Percentiles rank a stretch among this genome's conserved stretches.
Conservation (phyloP, 1,284 basidiomycete species). For the Moniliella sp. region DNA sequence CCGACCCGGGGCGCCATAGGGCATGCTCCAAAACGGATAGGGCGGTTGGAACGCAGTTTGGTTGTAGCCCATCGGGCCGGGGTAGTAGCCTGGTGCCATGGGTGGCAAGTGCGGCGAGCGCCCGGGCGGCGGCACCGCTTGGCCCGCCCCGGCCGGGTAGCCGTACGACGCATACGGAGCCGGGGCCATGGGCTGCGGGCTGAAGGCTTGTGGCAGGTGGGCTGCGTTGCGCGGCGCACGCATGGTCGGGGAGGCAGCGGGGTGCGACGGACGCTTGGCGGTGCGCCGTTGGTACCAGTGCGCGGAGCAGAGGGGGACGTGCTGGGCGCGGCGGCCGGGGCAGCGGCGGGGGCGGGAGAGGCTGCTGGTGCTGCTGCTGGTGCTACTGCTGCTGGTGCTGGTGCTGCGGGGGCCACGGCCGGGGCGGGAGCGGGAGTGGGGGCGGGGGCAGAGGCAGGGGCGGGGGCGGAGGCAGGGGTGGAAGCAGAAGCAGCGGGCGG, state of each 20-base stretch:
- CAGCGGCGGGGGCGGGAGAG: slow-evolving; percentile 12
- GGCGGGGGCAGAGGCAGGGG: neutral
- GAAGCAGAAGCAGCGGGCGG: slow-evolving; percentile 1
- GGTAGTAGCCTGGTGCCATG: too few relatives aligned
- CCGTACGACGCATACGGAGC: too few relatives aligned
- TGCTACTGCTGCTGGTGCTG: neutral
- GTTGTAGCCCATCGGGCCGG: too few relatives aligned
- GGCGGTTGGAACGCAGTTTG: too few relatives aligned
- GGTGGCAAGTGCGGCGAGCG: too few relatives aligned
- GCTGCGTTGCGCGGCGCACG: neutral
- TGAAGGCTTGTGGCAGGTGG: neutral
- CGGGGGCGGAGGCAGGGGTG: neutral
- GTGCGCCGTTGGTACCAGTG: slow-evolving; percentile 5
- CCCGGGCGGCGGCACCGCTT: too few relatives aligned
- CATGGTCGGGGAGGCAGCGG: neutral
- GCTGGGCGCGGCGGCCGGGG: too few relatives aligned
- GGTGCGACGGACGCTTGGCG: slow-evolving; percentile 1
- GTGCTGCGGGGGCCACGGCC: slow-evolving; percentile 4
- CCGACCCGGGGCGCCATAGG: too few relatives aligned
- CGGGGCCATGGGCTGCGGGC: slow-evolving; percentile 2
- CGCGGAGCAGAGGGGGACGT: slow-evolving; percentile 19
- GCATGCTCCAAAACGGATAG: too few relatives aligned
- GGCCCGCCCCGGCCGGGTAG: too few relatives aligned
- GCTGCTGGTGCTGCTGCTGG: neutral
- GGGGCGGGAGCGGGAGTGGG: slow-evolving; percentile 8